Base-by-base conservation (phyloP, 495 filamentous ascomycete genomes). In the Physcia stellaris region DNA sequence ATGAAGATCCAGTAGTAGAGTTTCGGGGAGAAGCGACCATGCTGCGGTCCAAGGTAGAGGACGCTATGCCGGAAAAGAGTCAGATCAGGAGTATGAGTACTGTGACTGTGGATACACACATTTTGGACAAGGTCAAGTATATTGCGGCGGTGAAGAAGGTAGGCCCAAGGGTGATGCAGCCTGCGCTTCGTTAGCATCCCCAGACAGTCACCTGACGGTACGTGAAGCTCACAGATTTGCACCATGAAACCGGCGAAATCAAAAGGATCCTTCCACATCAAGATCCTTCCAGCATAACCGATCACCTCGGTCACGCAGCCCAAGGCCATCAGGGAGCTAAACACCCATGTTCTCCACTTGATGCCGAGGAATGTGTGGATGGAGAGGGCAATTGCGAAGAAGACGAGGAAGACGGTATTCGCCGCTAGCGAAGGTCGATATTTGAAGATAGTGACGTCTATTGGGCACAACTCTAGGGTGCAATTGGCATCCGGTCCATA, bases 171-270 rank as follows among this genome's bases (percentile, higher is more conserved):
- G 66, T 71, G 18, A 79, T 58, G 39, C 69, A 75, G 43, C 73
- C 46, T 41, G 4, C 80, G 77, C 32, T 81, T 74, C 29, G 74
- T 64, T 48, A 79, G 67, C 56, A 80, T 79, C 6, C 66, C 72
- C 35, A 51, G 37, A n/a, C n/a, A n/a, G n/a, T n/a, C n/a, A n/a
- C n/a, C n/a, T n/a, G n/a, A n/a, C n/a, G n/a, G n/a, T n/a, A n/a
- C n/a, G n/a, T n/a, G n/a, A n/a, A n/a, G n/a, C 62, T n/a, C 35
- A 54, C 53, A 51, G 24, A 70, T 69, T 41, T 73, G 62, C n/a
- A 70, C 57, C 24, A 68, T 42, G 42, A 73, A 73, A 1, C 50
- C 64, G 6, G 22, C 15, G 47, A 65, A 68, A 26, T 41, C 53
- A 39, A 67, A 73, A 1, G 63, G 63, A 43, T 72, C 63, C 24